phyloP scores from a whole-genome alignment of 2,329 filamentous ascomycete species.

The Penicillium glabrum region DNA sequence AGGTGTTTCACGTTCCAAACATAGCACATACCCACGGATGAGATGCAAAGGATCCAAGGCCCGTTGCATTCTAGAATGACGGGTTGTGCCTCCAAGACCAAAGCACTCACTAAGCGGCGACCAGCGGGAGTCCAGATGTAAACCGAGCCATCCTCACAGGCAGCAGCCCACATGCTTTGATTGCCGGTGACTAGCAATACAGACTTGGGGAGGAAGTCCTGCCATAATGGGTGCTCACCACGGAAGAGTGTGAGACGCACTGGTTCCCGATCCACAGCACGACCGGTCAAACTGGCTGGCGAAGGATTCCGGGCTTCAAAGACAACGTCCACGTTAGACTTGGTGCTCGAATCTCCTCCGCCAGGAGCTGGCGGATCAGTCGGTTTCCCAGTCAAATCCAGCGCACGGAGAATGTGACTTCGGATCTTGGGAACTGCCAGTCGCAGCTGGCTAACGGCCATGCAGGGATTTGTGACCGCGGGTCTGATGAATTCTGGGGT shows the following conservation, averaged over 20 bases:
- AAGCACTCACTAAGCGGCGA: slow-evolving; percentile 76
- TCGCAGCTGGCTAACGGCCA: slow-evolving; percentile 78
- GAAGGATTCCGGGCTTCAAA: slow-evolving; percentile 86
- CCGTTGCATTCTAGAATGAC: slow-evolving; percentile 90
- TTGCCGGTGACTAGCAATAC: slow-evolving; percentile 91
- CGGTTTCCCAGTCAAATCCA: slow-evolving; percentile 58
- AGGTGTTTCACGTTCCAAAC: slow-evolving; percentile 90
- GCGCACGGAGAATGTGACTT: slow-evolving; percentile 75
- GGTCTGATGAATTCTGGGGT: slow-evolving; percentile 85
- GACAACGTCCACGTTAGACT: slow-evolving; percentile 68
- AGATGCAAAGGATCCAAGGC: slow-evolving; percentile 87
- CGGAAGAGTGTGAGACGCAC: slow-evolving; percentile 80
- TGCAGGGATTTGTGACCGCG: slow-evolving; percentile 78
- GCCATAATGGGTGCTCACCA: slow-evolving; percentile 80
- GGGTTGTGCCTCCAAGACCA: slow-evolving; percentile 87
- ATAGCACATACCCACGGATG: slow-evolving; percentile 82
- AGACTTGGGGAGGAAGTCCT: slow-evolving; percentile 84
- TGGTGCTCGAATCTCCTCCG: slow-evolving; percentile 32
- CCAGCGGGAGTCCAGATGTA: slow-evolving; percentile 93
- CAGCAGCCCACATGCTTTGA: slow-evolving; percentile 85
- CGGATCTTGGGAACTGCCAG: slow-evolving; percentile 86
- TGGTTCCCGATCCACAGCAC: slow-evolving; percentile 70
- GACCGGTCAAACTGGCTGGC: slow-evolving; percentile 58
- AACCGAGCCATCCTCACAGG: slow-evolving; percentile 87
- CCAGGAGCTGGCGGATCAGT: slow-evolving; percentile 41